A percentile compares a stretch with the other conserved stretches of the same genome.
These are phyloP conservation scores for Lasiosphaeria ovina DNA, from an alignment of 495 filamentous ascomycete species.

Conservation along the genomic window DNA sequence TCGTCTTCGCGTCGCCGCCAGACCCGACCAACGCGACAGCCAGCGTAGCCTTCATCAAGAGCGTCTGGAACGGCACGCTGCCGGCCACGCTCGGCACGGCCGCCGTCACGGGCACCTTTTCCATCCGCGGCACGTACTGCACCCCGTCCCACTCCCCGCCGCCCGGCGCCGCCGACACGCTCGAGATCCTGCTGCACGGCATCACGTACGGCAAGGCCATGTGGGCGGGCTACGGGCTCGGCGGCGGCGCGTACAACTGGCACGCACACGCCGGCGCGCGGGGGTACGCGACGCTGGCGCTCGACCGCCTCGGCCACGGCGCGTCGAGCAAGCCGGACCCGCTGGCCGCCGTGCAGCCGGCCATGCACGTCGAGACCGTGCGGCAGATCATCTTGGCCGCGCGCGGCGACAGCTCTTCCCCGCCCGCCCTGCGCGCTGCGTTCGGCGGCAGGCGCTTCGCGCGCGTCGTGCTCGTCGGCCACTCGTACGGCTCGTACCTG, in stretches of 20 bases:
- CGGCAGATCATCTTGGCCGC: slow-evolving; percentile 3
- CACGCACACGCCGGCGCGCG: slow-evolving; percentile 14
- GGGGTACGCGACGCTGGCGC: slow-evolving; percentile 26
- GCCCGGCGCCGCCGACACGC: not conserved
- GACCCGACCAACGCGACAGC: not conserved
- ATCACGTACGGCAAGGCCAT: slow-evolving; percentile 24
- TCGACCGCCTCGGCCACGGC: slow-evolving; percentile 28
- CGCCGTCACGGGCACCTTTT: slow-evolving; percentile 9
- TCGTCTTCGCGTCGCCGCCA: slow-evolving; percentile 3
- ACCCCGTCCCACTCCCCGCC: not conserved
- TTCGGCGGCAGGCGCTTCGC: too few relatives aligned
- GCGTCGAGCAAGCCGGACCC: slow-evolving; percentile 10
- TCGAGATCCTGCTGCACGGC: slow-evolving; percentile 29
- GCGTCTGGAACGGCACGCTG: not conserved
- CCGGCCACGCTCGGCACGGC: not conserved
- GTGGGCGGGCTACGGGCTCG: slow-evolving; percentile 19
- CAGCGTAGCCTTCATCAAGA: not conserved
- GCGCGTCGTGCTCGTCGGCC: slow-evolving; percentile 8
- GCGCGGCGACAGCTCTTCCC: slow-evolving; percentile 1
- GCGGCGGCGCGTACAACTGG: slow-evolving; percentile 18
- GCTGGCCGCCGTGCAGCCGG: slow-evolving; percentile 10
- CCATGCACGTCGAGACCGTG: slow-evolving; percentile 15
- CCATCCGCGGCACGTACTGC: slow-evolving; percentile 19
- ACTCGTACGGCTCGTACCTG: slow-evolving; percentile 27
- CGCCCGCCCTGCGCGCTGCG: not conserved